Evolutionary conservation across 352 stramenopile genomes (phyloP).

Genomic region (Pythium brassicae): DNA sequence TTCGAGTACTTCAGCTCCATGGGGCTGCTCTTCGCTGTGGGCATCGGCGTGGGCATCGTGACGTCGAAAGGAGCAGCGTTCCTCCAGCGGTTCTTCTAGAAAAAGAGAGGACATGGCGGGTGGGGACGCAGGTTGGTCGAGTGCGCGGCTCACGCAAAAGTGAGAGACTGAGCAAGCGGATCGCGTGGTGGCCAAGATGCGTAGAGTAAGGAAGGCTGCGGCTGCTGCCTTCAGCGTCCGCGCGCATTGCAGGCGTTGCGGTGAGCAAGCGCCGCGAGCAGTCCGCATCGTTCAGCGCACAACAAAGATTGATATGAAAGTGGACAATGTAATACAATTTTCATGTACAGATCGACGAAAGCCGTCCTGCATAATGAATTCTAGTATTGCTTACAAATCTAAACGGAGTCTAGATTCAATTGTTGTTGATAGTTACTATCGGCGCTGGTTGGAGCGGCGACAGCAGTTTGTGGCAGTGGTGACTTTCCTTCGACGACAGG

Average conservation of each 20-base stretch:
- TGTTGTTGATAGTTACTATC: background rate
- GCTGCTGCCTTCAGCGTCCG: too few relatives aligned
- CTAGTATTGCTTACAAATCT: background rate
- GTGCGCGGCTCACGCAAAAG: too few relatives aligned
- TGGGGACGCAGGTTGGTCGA: background rate
- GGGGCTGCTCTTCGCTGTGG: slow-evolving; percentile 69
- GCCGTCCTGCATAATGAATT: background rate
- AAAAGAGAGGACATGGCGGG: background rate
- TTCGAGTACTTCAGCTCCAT: slow-evolving; percentile 82
- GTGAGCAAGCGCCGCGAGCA: too few relatives aligned
- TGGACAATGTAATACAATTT: background rate
- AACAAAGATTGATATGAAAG: too few relatives aligned
- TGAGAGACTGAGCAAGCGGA: background rate
- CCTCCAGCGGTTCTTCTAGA: slow-evolving; percentile 7
- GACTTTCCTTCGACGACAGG: background rate
- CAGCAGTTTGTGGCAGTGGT: slow-evolving; percentile 2
- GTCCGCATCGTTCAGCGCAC: too few relatives aligned
- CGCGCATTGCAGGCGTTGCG: too few relatives aligned
- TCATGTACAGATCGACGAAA: background rate
- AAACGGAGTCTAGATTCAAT: background rate
- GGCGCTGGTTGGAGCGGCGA: background rate
- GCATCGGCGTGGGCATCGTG: slow-evolving; percentile 53
- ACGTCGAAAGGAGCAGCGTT: slow-evolving; percentile 37
- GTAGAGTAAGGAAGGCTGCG: too few relatives aligned
- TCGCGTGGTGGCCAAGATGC: background rate